Evolutionary conservation across 116 monocot genomes (phyloP), one percentile per base, ranked within the genome.

Genomic region (Phalaenopsis hybrid): DNA sequence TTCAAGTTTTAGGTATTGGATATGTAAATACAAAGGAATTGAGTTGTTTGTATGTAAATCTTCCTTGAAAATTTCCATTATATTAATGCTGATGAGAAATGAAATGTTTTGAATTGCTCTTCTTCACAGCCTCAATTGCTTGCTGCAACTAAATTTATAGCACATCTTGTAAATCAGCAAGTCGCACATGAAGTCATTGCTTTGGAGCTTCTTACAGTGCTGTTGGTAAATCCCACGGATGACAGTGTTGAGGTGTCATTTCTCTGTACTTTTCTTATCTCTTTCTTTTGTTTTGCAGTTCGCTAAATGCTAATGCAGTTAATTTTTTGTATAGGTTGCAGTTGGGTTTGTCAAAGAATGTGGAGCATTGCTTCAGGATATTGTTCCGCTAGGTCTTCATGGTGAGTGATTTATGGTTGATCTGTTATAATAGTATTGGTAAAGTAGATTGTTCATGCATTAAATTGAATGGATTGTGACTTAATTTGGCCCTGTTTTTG

Each of bases 161-260:
- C 94, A 3, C 97, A 94, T 86, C 87, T 94, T 45, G 97, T 97
- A 55, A 94, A 97, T 81, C 97, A 97, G 72, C 93, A 94, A 79
- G 97, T 97, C 8, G 97, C 94, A 5, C 94, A 94, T 86, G 97
- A 97, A 85, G 87, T 96, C 52, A 81, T 96, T 61, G 92, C 96
- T 25, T 80, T 96, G 82, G 94, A 96, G 84, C 87, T 96, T 76
- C 93, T 97, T 0, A 97, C 94, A 0, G 86, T 97, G 20, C 81
- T 97, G 1, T 51, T 97, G 81, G 93, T 94, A 69, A 94, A 94
- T 41, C 97, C 97, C 4, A 94, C 94, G 7, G 97, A 97, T 86
- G 97, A 97, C 67, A 93, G 97, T 82, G 97, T 97, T 1, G 97
- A 97, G 91, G 96, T 96, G 75, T 74, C 1, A 16, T 80, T n/a